Percentiles rank a stretch among this genome's conserved stretches.
Evolutionary conservation across 2,329 filamentous ascomycete species (phyloP).

Genomic region (Botrytis aclada): DNA sequence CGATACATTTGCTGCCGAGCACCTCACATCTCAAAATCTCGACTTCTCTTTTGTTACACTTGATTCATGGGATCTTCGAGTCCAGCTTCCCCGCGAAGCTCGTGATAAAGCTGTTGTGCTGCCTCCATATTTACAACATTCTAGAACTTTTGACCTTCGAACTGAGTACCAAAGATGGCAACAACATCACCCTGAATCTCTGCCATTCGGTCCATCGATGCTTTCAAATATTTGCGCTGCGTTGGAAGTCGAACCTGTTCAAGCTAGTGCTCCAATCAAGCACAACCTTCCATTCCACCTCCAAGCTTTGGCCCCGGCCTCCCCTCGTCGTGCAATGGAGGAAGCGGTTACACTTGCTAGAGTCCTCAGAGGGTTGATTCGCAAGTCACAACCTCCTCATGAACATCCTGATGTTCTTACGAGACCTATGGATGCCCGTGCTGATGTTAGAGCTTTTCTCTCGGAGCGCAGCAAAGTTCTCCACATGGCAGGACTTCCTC

Average conservation of each 20-base stretch:
- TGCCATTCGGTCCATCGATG: slow-evolving; percentile 93
- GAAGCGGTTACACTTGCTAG: slow-evolving; percentile 92
- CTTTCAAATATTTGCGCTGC: slow-evolving; percentile 97
- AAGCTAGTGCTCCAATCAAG: slow-evolving; percentile 96
- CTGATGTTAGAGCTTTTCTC: slow-evolving; percentile 93
- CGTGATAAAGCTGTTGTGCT: slow-evolving; percentile 97
- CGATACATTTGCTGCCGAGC: slow-evolving; percentile 88
- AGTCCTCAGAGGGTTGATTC: slow-evolving; percentile 86
- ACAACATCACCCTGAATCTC: slow-evolving; percentile 94
- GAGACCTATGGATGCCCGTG: slow-evolving; percentile 92
- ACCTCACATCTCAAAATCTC: slow-evolving; percentile 83
- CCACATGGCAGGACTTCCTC: slow-evolving; percentile 94
- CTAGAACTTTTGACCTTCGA: slow-evolving; percentile 91
- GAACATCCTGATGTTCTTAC: slow-evolving; percentile 95
- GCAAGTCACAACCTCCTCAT: slow-evolving; percentile 90
- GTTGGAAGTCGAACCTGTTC: slow-evolving; percentile 94
- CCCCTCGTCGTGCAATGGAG: slow-evolving; percentile 93
- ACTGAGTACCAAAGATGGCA: slow-evolving; percentile 99
- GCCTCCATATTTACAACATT: slow-evolving; percentile 95
- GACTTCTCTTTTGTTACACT: slow-evolving; percentile 98
- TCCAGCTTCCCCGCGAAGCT: slow-evolving; percentile 94
- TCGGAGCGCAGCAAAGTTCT: slow-evolving; percentile 96
- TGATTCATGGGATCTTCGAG: slow-evolving; percentile 96
- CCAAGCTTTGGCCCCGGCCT: slow-evolving; percentile 91
- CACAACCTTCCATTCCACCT: slow-evolving; percentile 98